Evolutionary conservation across 768 basidiomycete species (phyloP).

Genomic region (Macrolepiota fuliginosa): DNA sequence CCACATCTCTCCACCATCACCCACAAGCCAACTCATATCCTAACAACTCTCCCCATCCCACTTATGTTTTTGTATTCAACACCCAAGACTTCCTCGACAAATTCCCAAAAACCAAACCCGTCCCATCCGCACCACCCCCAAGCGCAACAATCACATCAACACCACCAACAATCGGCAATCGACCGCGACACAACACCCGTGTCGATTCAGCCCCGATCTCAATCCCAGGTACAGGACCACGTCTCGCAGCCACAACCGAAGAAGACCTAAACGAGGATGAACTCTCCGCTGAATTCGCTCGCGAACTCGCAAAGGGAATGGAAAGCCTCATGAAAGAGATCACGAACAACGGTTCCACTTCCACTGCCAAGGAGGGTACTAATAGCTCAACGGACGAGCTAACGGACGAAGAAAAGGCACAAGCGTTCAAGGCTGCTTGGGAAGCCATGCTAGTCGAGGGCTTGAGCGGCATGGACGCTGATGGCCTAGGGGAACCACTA

Average conservation of each 20-base stretch:
- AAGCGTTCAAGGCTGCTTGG: constrained; percentile 58
- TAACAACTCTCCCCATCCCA: constrained; percentile 5
- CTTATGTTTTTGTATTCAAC: neutral
- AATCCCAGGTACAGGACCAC: constrained; percentile 31
- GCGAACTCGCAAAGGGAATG: constrained; percentile 41
- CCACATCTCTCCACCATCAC: neutral
- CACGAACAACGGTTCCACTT: constrained; percentile 26
- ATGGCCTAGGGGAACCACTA: constrained; percentile 19
- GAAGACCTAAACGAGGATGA: constrained; percentile 32
- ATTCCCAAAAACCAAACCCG: constrained; percentile 30
- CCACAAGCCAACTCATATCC: neutral
- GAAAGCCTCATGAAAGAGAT: constrained; percentile 48
- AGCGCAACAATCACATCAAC: constrained; percentile 28
- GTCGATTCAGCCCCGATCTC: constrained; percentile 40
- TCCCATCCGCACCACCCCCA: constrained; percentile 26
- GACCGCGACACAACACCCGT: constrained; percentile 48
- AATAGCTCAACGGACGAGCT: constrained; percentile 17
- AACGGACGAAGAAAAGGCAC: constrained; percentile 30
- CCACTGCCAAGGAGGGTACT: neutral
- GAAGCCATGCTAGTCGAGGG: constrained; percentile 68
- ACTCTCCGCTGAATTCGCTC: constrained; percentile 40
- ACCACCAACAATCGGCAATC: constrained; percentile 23
- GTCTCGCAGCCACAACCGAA: constrained; percentile 26
- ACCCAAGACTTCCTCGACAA: constrained; percentile 41
- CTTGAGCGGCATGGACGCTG: constrained; percentile 42